A percentile compares a stretch with the other conserved stretches of the same genome.
These are phyloP conservation scores for Babesia caballi DNA, from an alignment of 169 alveolate genomes.

Conservation along the genomic window DNA sequence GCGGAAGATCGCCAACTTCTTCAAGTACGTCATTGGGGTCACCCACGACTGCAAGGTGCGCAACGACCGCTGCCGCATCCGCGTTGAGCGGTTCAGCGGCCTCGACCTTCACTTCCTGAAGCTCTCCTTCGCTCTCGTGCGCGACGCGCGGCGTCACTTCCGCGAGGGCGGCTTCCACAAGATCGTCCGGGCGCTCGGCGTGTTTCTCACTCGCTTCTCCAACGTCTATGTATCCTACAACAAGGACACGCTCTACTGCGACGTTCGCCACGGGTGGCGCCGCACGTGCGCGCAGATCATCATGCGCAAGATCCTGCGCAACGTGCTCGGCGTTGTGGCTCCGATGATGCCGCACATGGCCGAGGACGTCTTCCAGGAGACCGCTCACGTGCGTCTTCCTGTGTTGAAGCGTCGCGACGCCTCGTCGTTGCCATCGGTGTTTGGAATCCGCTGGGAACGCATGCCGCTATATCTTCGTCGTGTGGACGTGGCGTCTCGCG, in stretches of 20 bases:
- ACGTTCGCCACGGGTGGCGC: conserved; percentile 5
- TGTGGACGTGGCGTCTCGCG: background rate
- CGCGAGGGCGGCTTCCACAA: conserved; percentile 38
- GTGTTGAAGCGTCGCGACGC: background rate
- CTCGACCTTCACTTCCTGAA: conserved; percentile 46
- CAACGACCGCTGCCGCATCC: conserved; percentile 7
- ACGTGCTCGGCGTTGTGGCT: conserved; percentile 39
- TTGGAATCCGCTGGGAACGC: conserved; percentile 37
- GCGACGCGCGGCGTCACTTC: conserved; percentile 5
- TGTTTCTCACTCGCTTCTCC: conserved; percentile 43
- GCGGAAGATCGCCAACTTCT: conserved; percentile 47
- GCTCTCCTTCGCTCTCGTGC: conserved; percentile 29
- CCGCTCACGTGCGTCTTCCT: background rate
- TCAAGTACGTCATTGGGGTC: conserved; percentile 50
- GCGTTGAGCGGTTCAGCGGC: conserved; percentile 6
- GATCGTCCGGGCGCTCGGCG: conserved; percentile 25
- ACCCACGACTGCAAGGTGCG: conserved; percentile 12
- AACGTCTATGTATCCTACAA: conserved; percentile 44
- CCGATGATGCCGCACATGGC: conserved; percentile 67
- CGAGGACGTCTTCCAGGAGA: conserved; percentile 35
- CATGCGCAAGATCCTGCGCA: conserved; percentile 13
- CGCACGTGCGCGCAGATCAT: conserved; percentile 29
- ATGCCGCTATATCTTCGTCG: conserved; percentile 17
- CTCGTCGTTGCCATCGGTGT: conserved; percentile 8
- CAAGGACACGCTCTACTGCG: conserved; percentile 49